Evolutionary conservation across 805 yeast genomes (phyloP), one percentile per base, ranked within the genome.

Genomic region (Candida sonorensis): DNA sequence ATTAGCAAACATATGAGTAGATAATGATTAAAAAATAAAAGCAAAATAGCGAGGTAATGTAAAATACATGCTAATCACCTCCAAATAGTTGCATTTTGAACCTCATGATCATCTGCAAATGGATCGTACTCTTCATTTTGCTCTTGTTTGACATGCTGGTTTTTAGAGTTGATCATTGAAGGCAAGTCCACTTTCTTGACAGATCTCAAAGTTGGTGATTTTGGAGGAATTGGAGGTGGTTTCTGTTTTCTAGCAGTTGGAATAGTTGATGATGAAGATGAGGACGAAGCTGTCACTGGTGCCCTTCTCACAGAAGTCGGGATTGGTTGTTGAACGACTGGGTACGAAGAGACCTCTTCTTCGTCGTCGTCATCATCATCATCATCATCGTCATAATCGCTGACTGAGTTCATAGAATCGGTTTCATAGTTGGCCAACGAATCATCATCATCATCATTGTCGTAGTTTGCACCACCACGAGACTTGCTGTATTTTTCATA

Each of bases 401-500:
- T 38, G 18, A 30, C 33, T n/a, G 38, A 45, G n/a, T 53, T 46
- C n/a, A n/a, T n/a, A n/a, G n/a, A n/a, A 30, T 51, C 57, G 3
- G 59, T 52, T 30, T 56, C 64, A 21, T 59, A 62, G 22, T 59
- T 57, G 10, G 59, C 61, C 11, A 63, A 62, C 10, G 61, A 67
- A 37, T 61, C 68, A 18, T 60, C 54, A 34, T 59, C 61, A 1
- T 53, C 55, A 34, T 59, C 61, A 1, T 53, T 55, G 33, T 59
- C 61, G 1, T 53, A 55, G 16, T 59, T 63, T 12, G 62, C 66
- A 10, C 67, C 66, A 34, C 67, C 74, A 28, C 62, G 33, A 44
- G 74, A 57, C 37, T 63, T 40, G 44, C 77, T 55, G 61, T 63
- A 55, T 29, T 69, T 67, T 37, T 88, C 95, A 53, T 75, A 88